Evolutionary conservation across 2,329 filamentous ascomycete genomes (phyloP).

Genomic region (Diaporthe vaccinii): DNA sequence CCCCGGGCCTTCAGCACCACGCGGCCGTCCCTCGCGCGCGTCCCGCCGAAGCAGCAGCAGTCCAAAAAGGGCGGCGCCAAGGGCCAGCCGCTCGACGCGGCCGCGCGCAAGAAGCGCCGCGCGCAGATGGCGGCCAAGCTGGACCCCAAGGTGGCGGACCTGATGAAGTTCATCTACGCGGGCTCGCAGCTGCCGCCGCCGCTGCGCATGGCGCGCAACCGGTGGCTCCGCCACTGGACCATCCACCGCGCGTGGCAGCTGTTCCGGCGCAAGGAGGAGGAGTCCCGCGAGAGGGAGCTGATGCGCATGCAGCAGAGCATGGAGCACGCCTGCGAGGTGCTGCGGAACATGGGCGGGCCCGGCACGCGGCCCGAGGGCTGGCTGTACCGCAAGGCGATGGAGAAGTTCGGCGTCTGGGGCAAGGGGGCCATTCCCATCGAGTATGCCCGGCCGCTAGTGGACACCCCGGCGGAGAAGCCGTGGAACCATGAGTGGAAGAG

Average conservation of each 20-base stretch:
- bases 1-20: conserved; percentile 38
- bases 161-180: conserved; percentile 51
- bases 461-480: conserved; percentile 81
- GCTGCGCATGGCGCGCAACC: conserved; percentile 88
- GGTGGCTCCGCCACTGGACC: conserved; percentile 95
- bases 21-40: conserved; percentile 44
- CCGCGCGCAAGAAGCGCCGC: conserved; percentile 41
- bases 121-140: conserved; percentile 36
- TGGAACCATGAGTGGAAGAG: conserved; percentile 96
- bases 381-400: conserved; percentile 89
- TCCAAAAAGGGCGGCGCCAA: conserved; percentile 57
- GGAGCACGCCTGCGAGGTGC: conserved; percentile 86
- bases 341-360: conserved; percentile 73
- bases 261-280: conserved; percentile 77
- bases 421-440: conserved; percentile 86
- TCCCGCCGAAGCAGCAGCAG: conserved; percentile 65
- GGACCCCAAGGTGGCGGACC: conserved; percentile 52
- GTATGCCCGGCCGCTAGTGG: conserved; percentile 87
- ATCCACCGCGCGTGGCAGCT: conserved; percentile 97
- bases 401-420: conserved; percentile 87
- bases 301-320: conserved; percentile 87
- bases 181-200: conserved; percentile 66
- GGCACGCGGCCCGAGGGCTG: conserved; percentile 74
- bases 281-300: conserved; percentile 76
- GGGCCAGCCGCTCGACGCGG: conserved; percentile 25